These are phyloP conservation scores for Turnera subulata DNA, from an alignment of 345 rosid genomes.

Conservation along the genomic window DNA sequence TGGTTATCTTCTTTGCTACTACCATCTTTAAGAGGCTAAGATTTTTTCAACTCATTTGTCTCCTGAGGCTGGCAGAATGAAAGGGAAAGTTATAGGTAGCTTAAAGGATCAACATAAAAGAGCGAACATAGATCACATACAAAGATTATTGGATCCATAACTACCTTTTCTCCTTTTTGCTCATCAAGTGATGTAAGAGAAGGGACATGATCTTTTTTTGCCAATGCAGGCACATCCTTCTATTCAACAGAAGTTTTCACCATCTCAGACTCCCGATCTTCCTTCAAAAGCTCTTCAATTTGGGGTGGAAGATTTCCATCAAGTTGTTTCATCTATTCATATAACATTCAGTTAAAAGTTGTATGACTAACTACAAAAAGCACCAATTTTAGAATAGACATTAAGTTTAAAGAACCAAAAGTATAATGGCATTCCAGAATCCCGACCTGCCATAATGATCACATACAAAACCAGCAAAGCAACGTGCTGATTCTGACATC, in stretches of 20 bases:
- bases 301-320: slow-evolving; percentile 55
- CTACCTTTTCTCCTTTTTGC: slow-evolving; percentile 26
- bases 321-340: slow-evolving; percentile 56
- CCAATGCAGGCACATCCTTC: slow-evolving; percentile 17
- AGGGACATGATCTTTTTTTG: slow-evolving; percentile 10
- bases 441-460: too few relatives aligned
- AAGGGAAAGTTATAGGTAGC: slow-evolving; percentile 13
- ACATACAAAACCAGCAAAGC: too few relatives aligned
- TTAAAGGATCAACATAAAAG: background rate
- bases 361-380: background rate
- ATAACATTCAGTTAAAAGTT: slow-evolving; percentile 8
- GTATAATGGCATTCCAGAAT: too few relatives aligned
- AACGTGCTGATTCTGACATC: too few relatives aligned
- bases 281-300: slow-evolving; percentile 50
- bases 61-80: slow-evolving; percentile 19
- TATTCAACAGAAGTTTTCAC: slow-evolving; percentile 19
- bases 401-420: too few relatives aligned
- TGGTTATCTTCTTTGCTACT: slow-evolving; percentile 36
- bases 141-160: background rate
- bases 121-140: background rate
- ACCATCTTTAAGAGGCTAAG: slow-evolving; percentile 15
- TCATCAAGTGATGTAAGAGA: slow-evolving; percentile 13
- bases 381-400: background rate
- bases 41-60: slow-evolving; percentile 20
- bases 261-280: slow-evolving; percentile 22